Conservation (phyloP, 441 rosid genomes). For the Gossypium davidsonii region DNA sequence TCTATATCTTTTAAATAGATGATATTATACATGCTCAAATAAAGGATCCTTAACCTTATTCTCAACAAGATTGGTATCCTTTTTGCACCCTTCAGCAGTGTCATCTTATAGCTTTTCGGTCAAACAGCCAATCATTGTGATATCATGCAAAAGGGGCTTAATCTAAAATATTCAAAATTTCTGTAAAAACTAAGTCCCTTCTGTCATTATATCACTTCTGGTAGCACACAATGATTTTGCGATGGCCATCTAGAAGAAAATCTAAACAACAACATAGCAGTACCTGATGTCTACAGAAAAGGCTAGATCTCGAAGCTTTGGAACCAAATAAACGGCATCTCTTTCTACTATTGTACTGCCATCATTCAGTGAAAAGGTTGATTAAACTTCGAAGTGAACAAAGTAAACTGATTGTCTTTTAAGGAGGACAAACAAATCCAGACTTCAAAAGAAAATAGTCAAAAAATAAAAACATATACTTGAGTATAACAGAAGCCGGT, state of each 20-base stretch:
- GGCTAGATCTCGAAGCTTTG: constrained; percentile 84
- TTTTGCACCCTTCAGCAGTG: background rate
- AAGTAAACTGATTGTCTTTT: background rate
- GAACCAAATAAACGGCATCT: constrained; percentile 69
- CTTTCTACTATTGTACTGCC: constrained; percentile 67
- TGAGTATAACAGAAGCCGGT: constrained; percentile 82
- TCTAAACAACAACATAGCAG: constrained; percentile 5
- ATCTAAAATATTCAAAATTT: background rate
- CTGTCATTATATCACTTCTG: background rate
- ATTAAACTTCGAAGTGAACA: background rate
- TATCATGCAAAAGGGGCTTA: background rate
- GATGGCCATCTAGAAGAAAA: background rate
- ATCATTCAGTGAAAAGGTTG: constrained; percentile 13
- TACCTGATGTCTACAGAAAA: constrained; percentile 89
- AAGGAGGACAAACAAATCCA: background rate
- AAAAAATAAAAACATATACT: constrained; percentile 39
- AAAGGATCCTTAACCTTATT: background rate
- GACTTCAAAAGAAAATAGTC: constrained; percentile 13
- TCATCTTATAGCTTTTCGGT: background rate
- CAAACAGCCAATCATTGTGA: background rate
- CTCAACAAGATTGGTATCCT: background rate
- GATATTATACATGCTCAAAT: background rate
- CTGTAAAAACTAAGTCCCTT: background rate
- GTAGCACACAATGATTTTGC: background rate
- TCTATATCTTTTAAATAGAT: background rate